Base-by-base conservation (phyloP, 805 yeast genomes). In the Candida maris region DNA sequence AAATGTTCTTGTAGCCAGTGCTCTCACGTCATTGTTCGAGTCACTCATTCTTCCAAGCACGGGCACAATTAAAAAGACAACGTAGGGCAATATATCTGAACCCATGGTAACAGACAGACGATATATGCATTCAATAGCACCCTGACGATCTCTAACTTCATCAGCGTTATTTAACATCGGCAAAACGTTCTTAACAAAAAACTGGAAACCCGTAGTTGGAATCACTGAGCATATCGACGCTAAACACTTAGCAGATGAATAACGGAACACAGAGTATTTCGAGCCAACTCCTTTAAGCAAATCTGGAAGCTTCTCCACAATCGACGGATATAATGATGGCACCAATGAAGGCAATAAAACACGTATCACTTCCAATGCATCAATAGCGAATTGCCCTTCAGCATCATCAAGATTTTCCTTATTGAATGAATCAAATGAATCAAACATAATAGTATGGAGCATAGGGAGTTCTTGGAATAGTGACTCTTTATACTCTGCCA, bases 41-140 rank as follows among this genome's bases (percentile, higher is more conserved):
- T 93, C 99, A 70, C 96, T 89, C 98, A 93, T 93, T 54, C 98
- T 75, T 30, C 98, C 99, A 49, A 93, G 68, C 4, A 93, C 87
- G 8, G 99, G 98, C 19, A 94, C 97, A 58, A 93, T 87, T 51
- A 93, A 73, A 59, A 93, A 93, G 24, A 93, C 95, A 32, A 93
- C 89, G 59, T 91, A 93, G 0, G 99, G 99, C 42, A 93, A 65
- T 38, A 94, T 87, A 42, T 77, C 84, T 6, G 85, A 68, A 1
- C 94, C 97, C 96, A 93, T 87, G 3, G 83, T 73, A 26, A 71
- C 69, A 2, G 95, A 78, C 31, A 93, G 67, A 54, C 93, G 97
- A 56, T 86, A 89, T 6, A 91, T 73, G 17, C 93, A 77, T 62
- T 93, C 99, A 38, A 87, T 83, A 5, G 95, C 88, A 53, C 99